Base-by-base conservation (phyloP, 2,329 filamentous ascomycete species). In the Aspergillus japonicus region DNA sequence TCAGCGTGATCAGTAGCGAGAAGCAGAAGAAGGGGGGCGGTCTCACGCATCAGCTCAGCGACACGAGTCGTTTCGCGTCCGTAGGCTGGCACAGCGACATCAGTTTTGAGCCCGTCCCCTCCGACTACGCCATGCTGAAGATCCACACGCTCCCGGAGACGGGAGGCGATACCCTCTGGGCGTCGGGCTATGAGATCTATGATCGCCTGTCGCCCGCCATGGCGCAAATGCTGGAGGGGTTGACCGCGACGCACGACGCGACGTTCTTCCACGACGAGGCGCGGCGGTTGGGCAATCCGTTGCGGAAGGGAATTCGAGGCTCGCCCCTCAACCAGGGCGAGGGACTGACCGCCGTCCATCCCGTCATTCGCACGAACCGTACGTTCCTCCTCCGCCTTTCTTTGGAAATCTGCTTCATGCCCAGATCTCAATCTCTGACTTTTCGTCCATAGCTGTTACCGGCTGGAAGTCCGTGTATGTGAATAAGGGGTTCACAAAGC, bases 121-220 rank as follows among this genome's bases (percentile, higher is more conserved):
- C 82, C 7, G 87, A 89, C 71, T 90, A 89, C 65, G 81, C 85
- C 0, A 79, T 84, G 6, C 75, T 89, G 24, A 82, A 85, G 54
- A 75, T 88, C 2, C 81, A 81, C 6, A 75, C 83, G 47, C 73
- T 88, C 0, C 86, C 85, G 0, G 75, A 77, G 52, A 85, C 81
- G 0, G 85, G 85, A 5, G 80, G 84, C 47, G 83, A 87, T 70
- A 88, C 87, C 0, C 80, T 89, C 4, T 89, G 86, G 86, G 87
- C 86, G 0, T 87, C 84, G 1, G 86, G 85, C 0, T 89, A 88
- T 67, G 86, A 89, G 66, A 72, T 88, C 7, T 89, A 87, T 67
- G 87, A 89, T 68, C 81, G 85, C 33, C 77, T 89, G 57, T 86
- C 83, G 10, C 75, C 77, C 2, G 76, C 82, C 0, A 82, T 83